Percentiles rank a stretch among this genome's conserved stretches.
These are phyloP conservation scores for Fusarium palustre DNA, from an alignment of 2,329 filamentous ascomycete species.

Conservation along the genomic window DNA sequence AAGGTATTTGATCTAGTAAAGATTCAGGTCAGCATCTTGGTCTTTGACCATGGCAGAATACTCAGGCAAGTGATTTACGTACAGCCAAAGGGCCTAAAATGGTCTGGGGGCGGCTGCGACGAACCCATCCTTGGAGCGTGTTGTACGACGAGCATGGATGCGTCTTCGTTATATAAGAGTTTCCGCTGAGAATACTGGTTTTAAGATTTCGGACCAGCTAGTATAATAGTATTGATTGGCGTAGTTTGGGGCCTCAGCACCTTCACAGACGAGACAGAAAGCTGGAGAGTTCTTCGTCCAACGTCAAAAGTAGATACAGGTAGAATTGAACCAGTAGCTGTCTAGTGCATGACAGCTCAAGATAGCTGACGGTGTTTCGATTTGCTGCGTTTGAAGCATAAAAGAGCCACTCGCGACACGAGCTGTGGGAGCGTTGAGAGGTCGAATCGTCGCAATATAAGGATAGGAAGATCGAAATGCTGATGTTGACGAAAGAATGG, in stretches of 20 bases:
- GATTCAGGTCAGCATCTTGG: constrained; percentile 44
- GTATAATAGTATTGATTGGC: constrained; percentile 2
- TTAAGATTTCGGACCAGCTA: constrained; percentile 4
- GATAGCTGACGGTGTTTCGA: not conserved
- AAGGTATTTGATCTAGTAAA: constrained; percentile 59
- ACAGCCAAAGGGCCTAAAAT: constrained; percentile 75
- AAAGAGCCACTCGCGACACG: not conserved
- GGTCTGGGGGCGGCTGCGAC: constrained; percentile 64
- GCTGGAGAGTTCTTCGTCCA: constrained; percentile 8
- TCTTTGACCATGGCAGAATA: not conserved
- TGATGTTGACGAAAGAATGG: constrained; percentile 10
- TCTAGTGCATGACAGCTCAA: constrained; percentile 9
- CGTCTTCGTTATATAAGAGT: constrained; percentile 48
- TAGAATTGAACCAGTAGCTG: not conserved
- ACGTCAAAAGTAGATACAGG: constrained; percentile 16
- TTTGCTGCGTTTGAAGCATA: constrained; percentile 6
- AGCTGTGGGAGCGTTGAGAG: not conserved
- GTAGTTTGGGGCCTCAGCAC: not conserved
- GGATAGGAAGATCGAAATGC: constrained; percentile 12
- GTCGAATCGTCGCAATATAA: constrained; percentile 6
- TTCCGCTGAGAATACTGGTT: constrained; percentile 15
- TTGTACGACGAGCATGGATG: constrained; percentile 69
- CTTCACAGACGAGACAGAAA: not conserved
- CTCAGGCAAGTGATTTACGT: constrained; percentile 52
- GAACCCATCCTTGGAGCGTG: constrained; percentile 69